phyloP scores from a whole-genome alignment of 129 eudicot genomes.

The Saussurea involucrata region DNA sequence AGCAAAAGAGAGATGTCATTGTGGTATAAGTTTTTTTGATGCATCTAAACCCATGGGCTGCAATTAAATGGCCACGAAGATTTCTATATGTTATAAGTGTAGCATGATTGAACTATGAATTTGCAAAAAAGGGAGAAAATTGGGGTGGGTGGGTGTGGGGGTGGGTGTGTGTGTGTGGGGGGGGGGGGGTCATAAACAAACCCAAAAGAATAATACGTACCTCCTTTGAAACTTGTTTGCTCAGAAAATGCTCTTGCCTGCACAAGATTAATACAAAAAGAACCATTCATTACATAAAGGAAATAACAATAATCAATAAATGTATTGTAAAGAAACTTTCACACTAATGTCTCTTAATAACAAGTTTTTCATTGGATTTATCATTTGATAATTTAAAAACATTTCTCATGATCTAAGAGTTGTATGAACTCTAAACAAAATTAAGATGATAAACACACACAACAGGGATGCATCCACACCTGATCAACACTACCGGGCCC shows the following conservation, averaged over 20 bases:
- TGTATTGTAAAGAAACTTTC: neutral
- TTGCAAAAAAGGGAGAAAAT: too few species aligned
- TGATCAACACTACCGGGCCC: conserved; percentile 97
- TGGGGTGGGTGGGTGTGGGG: too few species aligned
- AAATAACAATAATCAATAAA: neutral
- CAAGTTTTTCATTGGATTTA: neutral
- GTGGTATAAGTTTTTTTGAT: neutral
- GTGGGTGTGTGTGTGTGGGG: too few species aligned
- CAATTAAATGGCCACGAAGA: too few species aligned
- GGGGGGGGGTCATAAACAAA: too few species aligned
- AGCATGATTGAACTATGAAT: too few species aligned
- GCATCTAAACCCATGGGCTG: neutral
- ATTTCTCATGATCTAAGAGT: neutral
- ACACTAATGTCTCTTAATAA: neutral
- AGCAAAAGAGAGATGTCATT: neutral
- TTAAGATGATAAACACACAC: conserved; percentile 12
- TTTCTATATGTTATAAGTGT: too few species aligned
- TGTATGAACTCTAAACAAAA: neutral
- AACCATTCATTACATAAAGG: neutral
- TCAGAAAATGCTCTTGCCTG: conserved; percentile 79
- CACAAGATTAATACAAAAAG: conserved; percentile 10
- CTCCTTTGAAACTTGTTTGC: conserved; percentile 85
- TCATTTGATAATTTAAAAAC: neutral
- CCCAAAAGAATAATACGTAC: conserved; percentile 26
- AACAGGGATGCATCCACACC: conserved; percentile 32